Evolutionary conservation across 2,329 filamentous ascomycete species (phyloP).

Genomic region (Calonectria fujianensis): DNA sequence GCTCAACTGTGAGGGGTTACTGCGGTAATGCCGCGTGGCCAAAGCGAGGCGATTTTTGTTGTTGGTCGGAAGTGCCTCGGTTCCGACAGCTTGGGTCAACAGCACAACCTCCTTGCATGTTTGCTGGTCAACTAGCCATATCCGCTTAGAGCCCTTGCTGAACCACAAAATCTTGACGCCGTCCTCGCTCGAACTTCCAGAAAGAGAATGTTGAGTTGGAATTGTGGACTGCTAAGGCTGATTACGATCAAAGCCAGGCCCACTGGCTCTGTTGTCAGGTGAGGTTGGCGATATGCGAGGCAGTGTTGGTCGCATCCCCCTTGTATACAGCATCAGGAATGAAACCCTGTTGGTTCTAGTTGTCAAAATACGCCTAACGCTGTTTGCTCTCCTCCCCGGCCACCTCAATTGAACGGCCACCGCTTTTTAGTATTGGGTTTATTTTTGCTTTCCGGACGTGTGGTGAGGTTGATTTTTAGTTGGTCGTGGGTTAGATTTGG

Average conservation of each 20-base stretch:
- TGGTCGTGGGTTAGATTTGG: background rate
- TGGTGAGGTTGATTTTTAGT: slow-evolving; percentile 2
- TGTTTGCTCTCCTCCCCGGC: slow-evolving; percentile 9
- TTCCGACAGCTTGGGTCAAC: slow-evolving; percentile 42
- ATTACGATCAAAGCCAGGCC: slow-evolving; percentile 5
- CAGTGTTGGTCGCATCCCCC: slow-evolving; percentile 35
- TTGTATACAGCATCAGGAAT: slow-evolving; percentile 15
- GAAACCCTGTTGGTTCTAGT: slow-evolving; percentile 37
- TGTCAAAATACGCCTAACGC: slow-evolving; percentile 30
- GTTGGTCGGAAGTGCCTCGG: slow-evolving; percentile 20
- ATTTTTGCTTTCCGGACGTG: background rate
- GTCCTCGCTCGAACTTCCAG: slow-evolving; percentile 5
- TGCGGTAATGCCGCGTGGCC: slow-evolving; percentile 32
- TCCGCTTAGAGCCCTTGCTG: slow-evolving; percentile 17
- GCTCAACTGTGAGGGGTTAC: slow-evolving; percentile 34
- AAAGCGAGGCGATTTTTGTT: slow-evolving; percentile 31
- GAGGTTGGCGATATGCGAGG: slow-evolving; percentile 50
- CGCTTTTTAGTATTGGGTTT: slow-evolving; percentile 42
- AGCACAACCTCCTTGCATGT: slow-evolving; percentile 28
- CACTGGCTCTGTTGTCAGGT: slow-evolving; percentile 46
- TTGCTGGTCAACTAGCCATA: slow-evolving; percentile 43
- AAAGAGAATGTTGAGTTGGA: background rate
- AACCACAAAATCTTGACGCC: slow-evolving; percentile 11
- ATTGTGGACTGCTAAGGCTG: slow-evolving; percentile 2
- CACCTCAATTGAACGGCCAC: slow-evolving; percentile 37